Evolutionary conservation across 768 basidiomycete species (phyloP), one percentile per base, ranked within the genome.

Genomic region (Hygrocybe coccinea): DNA sequence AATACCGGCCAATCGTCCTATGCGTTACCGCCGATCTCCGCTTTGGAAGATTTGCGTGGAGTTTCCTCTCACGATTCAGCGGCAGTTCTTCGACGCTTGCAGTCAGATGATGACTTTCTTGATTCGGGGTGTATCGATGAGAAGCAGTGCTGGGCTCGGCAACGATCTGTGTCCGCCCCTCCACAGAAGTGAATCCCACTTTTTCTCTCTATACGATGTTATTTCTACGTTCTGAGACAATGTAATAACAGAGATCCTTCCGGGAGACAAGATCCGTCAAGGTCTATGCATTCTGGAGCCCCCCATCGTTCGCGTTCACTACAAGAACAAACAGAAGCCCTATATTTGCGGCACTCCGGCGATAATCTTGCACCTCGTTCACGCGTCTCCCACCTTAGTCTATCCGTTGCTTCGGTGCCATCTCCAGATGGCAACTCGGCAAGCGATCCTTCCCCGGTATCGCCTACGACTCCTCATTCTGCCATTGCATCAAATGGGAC

Each of bases 11-110:
- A 69, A 14, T 67, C 76, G 1, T 69, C 74, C 1, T 84, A 84
- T 57, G 80, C 84, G 1, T 65, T 87, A 3, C 86, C 85, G 1
- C 84, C 86, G 1, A 87, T 87, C 54, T 83, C 86, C 6, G 81
- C 84, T 0, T 69, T 90, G 61, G 86, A 87, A 65, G 81, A 82
- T 56, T 65, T 84, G 48, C 75, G 83, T 8, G 81, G 82, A 2
- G 69, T 79, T 19, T 70, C 62, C 67, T 74, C 57, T 56, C 75
- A 74, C 36, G 85, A 87, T 64, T 82, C 86, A 0, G 81, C 83
- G 4, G 81, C 85, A 5, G 87, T 89, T 6, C 68, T 89, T 46
- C 73, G 82, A 52, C 77, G 87, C 24, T 68, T 89, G n/a, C 77
- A 74, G 54, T 75, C 78, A 59, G 81, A 84, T 19, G 84, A 84